phyloP scores from a whole-genome alignment of 2,329 filamentous ascomycete species.

The Aureobasidium sp. region DNA sequence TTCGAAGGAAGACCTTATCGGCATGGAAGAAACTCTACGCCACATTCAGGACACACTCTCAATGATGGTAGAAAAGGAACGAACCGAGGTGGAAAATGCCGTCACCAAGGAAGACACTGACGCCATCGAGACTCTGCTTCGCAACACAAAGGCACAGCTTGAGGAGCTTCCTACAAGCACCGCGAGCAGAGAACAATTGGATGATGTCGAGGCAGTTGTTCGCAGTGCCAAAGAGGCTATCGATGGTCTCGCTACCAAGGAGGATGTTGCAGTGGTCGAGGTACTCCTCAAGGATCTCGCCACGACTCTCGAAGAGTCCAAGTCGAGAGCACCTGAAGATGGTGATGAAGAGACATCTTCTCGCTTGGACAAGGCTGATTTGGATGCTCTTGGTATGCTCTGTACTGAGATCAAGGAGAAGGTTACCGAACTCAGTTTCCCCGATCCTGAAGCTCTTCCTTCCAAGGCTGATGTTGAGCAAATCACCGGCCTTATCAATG shows the following conservation, averaged over 20 bases:
- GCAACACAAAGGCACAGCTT: slow-evolving; percentile 80
- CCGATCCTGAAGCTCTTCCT: slow-evolving; percentile 63
- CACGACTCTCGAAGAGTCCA: slow-evolving; percentile 63
- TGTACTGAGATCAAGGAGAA: slow-evolving; percentile 79
- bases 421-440: slow-evolving; percentile 64
- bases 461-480: slow-evolving; percentile 69
- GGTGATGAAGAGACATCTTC: slow-evolving; percentile 40
- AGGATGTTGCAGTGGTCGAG: slow-evolving; percentile 71
- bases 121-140: slow-evolving; percentile 82
- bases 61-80: slow-evolving; percentile 40
- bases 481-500: slow-evolving; percentile 47
- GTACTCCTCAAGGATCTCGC: slow-evolving; percentile 72
- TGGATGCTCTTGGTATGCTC: slow-evolving; percentile 71
- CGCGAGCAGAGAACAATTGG: slow-evolving; percentile 56
- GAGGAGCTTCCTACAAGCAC: slow-evolving; percentile 73
- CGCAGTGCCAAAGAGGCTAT: slow-evolving; percentile 70
- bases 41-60: slow-evolving; percentile 57
- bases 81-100: slow-evolving; percentile 41
- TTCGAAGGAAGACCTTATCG: slow-evolving; percentile 48
- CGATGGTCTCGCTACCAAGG: slow-evolving; percentile 60
- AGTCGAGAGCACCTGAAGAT: slow-evolving; percentile 27
- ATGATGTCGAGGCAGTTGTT: slow-evolving; percentile 59
- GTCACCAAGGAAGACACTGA: slow-evolving; percentile 78
- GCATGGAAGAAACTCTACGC: slow-evolving; percentile 41
- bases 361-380: slow-evolving; percentile 67